Conservation (phyloP, 2,329 filamentous ascomycete species). For the Cordyceps tenuipes region DNA sequence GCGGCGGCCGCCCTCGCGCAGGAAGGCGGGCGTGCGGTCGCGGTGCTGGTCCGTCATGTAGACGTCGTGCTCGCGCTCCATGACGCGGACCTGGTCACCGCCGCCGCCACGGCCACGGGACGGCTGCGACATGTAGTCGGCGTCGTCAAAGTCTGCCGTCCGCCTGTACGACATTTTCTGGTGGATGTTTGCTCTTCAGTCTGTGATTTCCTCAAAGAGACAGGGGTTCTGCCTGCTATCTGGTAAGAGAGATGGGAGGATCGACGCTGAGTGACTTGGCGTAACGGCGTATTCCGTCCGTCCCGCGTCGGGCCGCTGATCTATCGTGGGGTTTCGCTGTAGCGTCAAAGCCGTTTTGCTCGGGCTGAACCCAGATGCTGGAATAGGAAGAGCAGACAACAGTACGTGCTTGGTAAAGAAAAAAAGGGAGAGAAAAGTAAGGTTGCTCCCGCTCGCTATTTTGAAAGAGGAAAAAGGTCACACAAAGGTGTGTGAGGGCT, state of each 20-base stretch:
- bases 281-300: constrained; percentile 3
- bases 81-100: constrained; percentile 31
- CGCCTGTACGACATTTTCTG: constrained; percentile 9
- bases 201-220: background rate
- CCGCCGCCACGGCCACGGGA: background rate
- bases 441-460: background rate
- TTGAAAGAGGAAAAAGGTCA: background rate
- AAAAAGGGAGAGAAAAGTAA: no score
- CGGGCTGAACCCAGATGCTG: background rate
- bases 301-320: background rate
- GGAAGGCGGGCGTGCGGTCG: constrained; percentile 39
- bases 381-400: background rate
- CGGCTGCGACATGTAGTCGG: constrained; percentile 19
- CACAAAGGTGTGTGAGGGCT: background rate
- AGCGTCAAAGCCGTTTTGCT: background rate
- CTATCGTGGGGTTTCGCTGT: background rate
- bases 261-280: background rate
- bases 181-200: no score
- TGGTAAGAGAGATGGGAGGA: background rate
- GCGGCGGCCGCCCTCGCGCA: constrained; percentile 42
- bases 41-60: constrained; percentile 17
- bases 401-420: background rate
- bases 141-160: constrained; percentile 25
- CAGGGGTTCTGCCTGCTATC: no score
- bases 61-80: constrained; percentile 30